Evolutionary conservation across 768 basidiomycete genomes (phyloP).

Genomic region (Auricularia sp.): DNA sequence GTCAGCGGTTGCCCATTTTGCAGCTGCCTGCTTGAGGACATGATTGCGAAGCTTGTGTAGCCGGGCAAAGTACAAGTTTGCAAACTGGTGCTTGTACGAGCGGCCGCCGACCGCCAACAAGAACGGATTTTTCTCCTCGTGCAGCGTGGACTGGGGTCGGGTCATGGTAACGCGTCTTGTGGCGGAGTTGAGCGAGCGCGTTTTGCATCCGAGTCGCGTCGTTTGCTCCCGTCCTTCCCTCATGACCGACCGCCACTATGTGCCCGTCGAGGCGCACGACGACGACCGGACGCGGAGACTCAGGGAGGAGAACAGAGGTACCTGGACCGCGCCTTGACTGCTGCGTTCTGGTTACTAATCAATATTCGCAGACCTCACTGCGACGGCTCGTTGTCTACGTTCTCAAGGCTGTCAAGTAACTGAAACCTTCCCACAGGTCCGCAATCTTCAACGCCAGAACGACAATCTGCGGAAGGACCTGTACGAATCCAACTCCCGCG

Average conservation of each 20-base stretch:
- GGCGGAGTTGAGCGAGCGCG: not conserved
- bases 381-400: too few species aligned
- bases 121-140: slow-evolving; percentile 21
- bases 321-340: not conserved
- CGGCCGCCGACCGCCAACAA: slow-evolving; percentile 32
- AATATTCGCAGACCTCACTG: too few species aligned
- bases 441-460: not conserved
- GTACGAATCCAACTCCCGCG: not conserved
- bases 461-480: not conserved
- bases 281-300: not conserved
- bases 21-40: slow-evolving; percentile 39
- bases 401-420: too few species aligned
- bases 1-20: slow-evolving; percentile 40
- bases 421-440: not conserved
- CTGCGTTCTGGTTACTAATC: not conserved
- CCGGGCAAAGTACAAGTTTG: slow-evolving; percentile 61
- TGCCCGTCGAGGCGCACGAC: not conserved
- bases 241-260: not conserved
- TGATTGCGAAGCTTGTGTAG: slow-evolving; percentile 39
- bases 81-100: slow-evolving; percentile 60
- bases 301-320: not conserved
- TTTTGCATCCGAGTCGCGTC: not conserved
- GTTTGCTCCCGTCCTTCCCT: too few species aligned
- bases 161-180: not conserved
- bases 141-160: not conserved